Evolutionary conservation across 202 grass and related monocot genomes (phyloP), one percentile per base, ranked within the genome.

Genomic region (Brachypodium distachyon): DNA sequence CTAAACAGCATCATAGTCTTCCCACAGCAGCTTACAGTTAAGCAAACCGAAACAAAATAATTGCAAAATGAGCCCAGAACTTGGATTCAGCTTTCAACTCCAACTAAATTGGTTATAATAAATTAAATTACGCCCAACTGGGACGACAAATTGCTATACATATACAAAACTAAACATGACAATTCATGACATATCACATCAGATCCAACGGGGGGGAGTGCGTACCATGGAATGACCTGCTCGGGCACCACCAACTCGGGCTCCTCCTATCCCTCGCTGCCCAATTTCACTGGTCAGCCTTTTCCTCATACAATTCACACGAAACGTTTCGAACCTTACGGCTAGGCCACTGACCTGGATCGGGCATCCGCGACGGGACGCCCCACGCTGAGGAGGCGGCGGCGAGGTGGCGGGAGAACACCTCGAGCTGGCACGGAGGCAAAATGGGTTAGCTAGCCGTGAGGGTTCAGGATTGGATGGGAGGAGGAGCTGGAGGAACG

Each of bases 181-280:
- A 17, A 37, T 67, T 18, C 23, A 63, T 16, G 7, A 52, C 14
- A 8, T 1, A 36, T 61, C 9, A 7, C 37, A 70, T 69, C 46
- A 61, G 37, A 80, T n/a, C 5, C 34, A 88, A 12, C 12, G 3
- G 27, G 38, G 44, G 18, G 61, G n/a, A n/a, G n/a, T n/a, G n/a
- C 77, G 0, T 51, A 93, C 91, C 87, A 75, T 90, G 91, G 77
- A 93, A 88, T 28, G 51, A 78, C 71, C 91, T 93, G 85, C 71
- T 90, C 21, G 82, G 85, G 63, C 72, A 80, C 85, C 85, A 80
- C 85, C 81, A 81, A 50, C 77, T 81, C 63, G 81, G 2, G 56
- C 14, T 65, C 56, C 38, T 67, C 81, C 76, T 78, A 70, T 84
- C 86, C 77, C 81, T 84, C 55, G 64, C 86, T 88, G 64, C 40